A percentile compares a stretch with the other conserved stretches of the same genome.
Conservation (phyloP, 139 green algal genomes). For the Chlorella sp. region DNA sequence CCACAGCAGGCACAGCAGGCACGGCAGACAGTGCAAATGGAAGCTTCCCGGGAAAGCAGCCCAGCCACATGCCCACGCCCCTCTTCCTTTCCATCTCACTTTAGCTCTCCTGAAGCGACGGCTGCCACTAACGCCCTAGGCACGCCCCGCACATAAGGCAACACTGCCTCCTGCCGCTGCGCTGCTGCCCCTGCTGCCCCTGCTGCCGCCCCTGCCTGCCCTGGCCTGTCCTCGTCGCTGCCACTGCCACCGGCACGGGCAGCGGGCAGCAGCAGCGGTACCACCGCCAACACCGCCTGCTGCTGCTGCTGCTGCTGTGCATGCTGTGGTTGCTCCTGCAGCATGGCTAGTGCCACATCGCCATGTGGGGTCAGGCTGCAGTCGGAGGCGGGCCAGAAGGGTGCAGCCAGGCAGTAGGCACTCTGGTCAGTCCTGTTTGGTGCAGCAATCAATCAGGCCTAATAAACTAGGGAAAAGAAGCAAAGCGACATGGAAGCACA, state of each 20-base stretch:
- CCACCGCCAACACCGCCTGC: not conserved
- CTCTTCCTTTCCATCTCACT: not conserved
- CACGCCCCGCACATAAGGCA: slow-evolving; percentile 16
- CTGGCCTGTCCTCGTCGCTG: no score
- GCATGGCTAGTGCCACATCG: not conserved
- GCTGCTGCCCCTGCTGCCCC: not conserved
- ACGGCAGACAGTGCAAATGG: not conserved
- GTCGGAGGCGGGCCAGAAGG: not conserved
- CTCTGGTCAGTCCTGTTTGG: no score
- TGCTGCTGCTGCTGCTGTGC: not conserved
- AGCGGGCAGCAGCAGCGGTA: slow-evolving; percentile 5
- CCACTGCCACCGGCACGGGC: not conserved
- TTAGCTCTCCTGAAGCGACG: not conserved
- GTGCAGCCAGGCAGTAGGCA: not conserved
- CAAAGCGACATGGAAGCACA: no score
- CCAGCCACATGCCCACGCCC: not conserved
- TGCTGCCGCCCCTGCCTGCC: not conserved
- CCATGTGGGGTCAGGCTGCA: slow-evolving; percentile 17
- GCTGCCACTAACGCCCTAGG: not conserved
- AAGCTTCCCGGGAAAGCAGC: not conserved
- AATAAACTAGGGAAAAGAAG: no score
- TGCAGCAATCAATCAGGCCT: not conserved
- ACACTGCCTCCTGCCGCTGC: not conserved
- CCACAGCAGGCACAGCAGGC: not conserved
- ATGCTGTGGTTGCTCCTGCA: not conserved